These are phyloP conservation scores for Cordyceps farinosa DNA, from an alignment of 2,329 filamentous ascomycete genomes.

Conservation along the genomic window DNA sequence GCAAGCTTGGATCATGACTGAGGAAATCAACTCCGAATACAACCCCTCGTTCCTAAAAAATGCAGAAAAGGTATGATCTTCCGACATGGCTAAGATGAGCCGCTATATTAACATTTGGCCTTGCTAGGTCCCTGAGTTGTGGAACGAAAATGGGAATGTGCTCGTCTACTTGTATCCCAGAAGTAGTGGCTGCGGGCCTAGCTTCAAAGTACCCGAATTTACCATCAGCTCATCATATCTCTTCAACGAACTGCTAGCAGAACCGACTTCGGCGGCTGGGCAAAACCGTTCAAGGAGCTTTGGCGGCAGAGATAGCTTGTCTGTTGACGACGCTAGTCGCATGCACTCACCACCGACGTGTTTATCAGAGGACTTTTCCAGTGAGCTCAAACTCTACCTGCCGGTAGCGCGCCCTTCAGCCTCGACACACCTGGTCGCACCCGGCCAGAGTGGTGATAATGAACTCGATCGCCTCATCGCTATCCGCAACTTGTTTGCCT, in stretches of 20 bases:
- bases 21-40: constrained; percentile 53
- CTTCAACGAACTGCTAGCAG: constrained; percentile 51
- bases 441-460: constrained; percentile 30
- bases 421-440: constrained; percentile 33
- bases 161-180: constrained; percentile 55
- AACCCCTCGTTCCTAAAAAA: constrained; percentile 49
- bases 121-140: constrained; percentile 59
- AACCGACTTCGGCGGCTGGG: constrained; percentile 31
- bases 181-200: constrained; percentile 48
- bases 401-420: constrained; percentile 42
- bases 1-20: constrained; percentile 54
- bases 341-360: constrained; percentile 36
- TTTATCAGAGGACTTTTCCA: constrained; percentile 35
- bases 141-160: constrained; percentile 58
- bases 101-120: constrained; percentile 21
- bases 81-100: constrained; percentile 6
- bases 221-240: constrained; percentile 52
- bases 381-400: constrained; percentile 52
- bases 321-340: constrained; percentile 47
- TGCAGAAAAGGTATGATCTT: constrained; percentile 49
- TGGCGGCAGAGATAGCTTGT: constrained; percentile 44
- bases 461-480: constrained; percentile 56
- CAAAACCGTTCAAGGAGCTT: constrained; percentile 43
- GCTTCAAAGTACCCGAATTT: constrained; percentile 57
- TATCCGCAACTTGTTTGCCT: constrained; percentile 63